Percentiles rank a stretch among this genome's conserved stretches.
phyloP scores from a whole-genome alignment of 2,329 filamentous ascomycete genomes.

The Helotiales sp. region DNA sequence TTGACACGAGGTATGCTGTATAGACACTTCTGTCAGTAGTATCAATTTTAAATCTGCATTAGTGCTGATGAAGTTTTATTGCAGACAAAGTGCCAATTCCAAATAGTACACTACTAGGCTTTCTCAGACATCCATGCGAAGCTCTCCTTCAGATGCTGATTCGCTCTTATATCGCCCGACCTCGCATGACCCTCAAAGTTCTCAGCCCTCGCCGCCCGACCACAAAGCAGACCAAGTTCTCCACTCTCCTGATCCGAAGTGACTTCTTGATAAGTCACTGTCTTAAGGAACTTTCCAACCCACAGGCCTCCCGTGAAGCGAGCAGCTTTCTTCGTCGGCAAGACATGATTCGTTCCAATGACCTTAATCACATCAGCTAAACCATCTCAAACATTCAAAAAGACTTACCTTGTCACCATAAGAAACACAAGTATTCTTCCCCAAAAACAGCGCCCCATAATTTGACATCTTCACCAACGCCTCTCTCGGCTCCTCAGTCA shows the following conservation, averaged over 20 bases:
- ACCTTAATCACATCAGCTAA: constrained; percentile 35
- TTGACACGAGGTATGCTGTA: too few species aligned
- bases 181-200: constrained; percentile 54
- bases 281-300: constrained; percentile 55
- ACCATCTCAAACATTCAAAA: background rate
- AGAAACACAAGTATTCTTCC: constrained; percentile 52
- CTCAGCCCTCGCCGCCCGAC: constrained; percentile 49
- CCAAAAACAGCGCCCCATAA: constrained; percentile 52
- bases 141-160: constrained; percentile 42
- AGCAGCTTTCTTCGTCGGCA: constrained; percentile 49
- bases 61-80: too few species aligned
- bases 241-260: constrained; percentile 44
- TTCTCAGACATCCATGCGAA: constrained; percentile 42
- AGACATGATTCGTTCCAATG: constrained; percentile 55
- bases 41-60: too few species aligned
- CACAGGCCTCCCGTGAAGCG: constrained; percentile 53
- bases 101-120: too few species aligned
- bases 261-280: constrained; percentile 55
- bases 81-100: too few species aligned
- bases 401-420: constrained; percentile 51
- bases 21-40: too few species aligned
- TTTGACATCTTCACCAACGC: constrained; percentile 51
- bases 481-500: constrained; percentile 46
- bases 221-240: constrained; percentile 49
- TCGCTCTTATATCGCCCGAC: constrained; percentile 49